phyloP scores from a whole-genome alignment of 2,329 filamentous ascomycete genomes.

The Scedosporium apiospermum region DNA sequence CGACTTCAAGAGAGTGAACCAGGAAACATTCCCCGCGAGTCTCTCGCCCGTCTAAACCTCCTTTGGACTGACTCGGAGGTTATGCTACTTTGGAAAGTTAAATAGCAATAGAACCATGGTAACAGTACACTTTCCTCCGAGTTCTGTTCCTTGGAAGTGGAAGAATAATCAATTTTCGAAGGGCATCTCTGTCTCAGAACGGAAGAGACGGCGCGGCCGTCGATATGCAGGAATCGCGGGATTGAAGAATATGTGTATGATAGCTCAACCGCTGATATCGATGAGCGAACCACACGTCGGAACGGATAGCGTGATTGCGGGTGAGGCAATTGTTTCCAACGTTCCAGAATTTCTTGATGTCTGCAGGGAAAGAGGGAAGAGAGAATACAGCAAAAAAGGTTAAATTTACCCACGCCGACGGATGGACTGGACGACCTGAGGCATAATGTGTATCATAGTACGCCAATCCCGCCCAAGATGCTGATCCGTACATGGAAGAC shows the following conservation, averaged over 20 bases:
- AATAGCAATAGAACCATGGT: neutral
- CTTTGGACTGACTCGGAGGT: neutral
- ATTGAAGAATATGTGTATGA: neutral
- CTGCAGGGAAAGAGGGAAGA: neutral
- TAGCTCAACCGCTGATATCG: neutral
- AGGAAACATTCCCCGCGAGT: neutral
- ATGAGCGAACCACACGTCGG: neutral
- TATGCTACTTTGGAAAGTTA: neutral
- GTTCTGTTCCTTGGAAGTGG: neutral
- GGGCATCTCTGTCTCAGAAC: neutral
- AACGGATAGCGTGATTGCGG: neutral
- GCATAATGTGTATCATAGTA: constrained; percentile 1
- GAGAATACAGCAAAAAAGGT: neutral
- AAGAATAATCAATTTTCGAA: neutral
- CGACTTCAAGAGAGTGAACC: neutral
- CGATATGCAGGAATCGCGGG: neutral
- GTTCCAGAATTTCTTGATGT: neutral
- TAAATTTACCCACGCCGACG: neutral
- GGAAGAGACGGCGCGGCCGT: neutral
- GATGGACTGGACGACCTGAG: constrained; percentile 1
- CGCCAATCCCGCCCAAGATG: neutral
- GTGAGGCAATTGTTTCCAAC: neutral
- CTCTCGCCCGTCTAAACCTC: neutral
- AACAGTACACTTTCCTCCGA: neutral
- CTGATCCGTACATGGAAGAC: neutral